Conservation (phyloP, 2,329 filamentous ascomycete species). For the Neoscytalidium dimidiatum region DNA sequence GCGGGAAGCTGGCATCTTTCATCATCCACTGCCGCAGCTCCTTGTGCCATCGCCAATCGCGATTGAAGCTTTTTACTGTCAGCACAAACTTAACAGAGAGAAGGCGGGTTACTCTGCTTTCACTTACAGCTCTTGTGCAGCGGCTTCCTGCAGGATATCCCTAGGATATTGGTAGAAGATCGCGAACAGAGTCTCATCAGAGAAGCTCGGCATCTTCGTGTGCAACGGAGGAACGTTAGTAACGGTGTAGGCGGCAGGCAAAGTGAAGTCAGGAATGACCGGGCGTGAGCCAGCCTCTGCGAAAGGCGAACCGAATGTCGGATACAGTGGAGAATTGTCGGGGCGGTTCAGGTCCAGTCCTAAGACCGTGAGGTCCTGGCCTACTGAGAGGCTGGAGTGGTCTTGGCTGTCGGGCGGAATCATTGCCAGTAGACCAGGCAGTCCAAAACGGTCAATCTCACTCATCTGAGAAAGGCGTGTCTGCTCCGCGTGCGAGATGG, state of each 20-base stretch:
- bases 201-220: slow-evolving; percentile 60
- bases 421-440: slow-evolving; percentile 61
- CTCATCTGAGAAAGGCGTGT: slow-evolving; percentile 59
- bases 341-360: slow-evolving; percentile 65
- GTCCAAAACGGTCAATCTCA: slow-evolving; percentile 60
- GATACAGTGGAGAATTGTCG: slow-evolving; percentile 60
- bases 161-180: slow-evolving; percentile 70
- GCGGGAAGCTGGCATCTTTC: slow-evolving; percentile 50
- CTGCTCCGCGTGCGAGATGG: slow-evolving; percentile 25
- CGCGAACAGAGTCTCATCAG: slow-evolving; percentile 66
- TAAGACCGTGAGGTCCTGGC: slow-evolving; percentile 64
- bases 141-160: slow-evolving; percentile 66
- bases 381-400: slow-evolving; percentile 55
- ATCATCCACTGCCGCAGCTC: slow-evolving; percentile 57
- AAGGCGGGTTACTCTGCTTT: neutral
- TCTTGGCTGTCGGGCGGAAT: slow-evolving; percentile 57
- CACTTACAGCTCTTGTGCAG: slow-evolving; percentile 59
- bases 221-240: slow-evolving; percentile 65
- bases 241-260: slow-evolving; percentile 66
- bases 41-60: slow-evolving; percentile 59
- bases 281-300: slow-evolving; percentile 59
- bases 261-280: slow-evolving; percentile 62
- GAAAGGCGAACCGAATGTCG: slow-evolving; percentile 66
- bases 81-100: neutral
- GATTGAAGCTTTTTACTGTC: slow-evolving; percentile 33